Conservation (phyloP, 2,329 filamentous ascomycete species). For the Zarea fungicola region DNA sequence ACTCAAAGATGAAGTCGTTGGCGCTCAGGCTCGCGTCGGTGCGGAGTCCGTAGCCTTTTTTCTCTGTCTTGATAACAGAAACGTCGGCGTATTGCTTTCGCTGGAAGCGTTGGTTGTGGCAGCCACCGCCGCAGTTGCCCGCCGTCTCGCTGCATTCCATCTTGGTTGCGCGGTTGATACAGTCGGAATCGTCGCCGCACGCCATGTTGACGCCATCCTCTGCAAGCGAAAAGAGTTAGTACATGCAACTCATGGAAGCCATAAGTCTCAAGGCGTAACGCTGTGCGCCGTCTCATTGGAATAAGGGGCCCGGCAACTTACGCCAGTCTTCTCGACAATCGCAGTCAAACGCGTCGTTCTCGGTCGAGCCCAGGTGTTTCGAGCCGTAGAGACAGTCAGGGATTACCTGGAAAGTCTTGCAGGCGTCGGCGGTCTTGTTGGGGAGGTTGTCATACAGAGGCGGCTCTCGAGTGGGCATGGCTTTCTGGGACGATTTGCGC, state of each 20-base stretch:
- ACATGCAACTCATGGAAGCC: conserved; percentile 18
- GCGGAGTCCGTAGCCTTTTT: conserved; percentile 92
- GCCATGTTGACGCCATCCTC: conserved; percentile 67
- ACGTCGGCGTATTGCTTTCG: conserved; percentile 85
- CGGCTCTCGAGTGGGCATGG: conserved; percentile 52
- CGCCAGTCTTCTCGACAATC: conserved; percentile 94
- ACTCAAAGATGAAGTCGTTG: conserved; percentile 95
- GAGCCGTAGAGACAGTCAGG: conserved; percentile 84
- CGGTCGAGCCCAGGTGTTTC: conserved; percentile 84
- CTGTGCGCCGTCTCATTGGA: neutral
- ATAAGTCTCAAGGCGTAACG: too few relatives aligned
- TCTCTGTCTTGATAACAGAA: conserved; percentile 93
- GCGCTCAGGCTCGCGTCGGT: conserved; percentile 70
- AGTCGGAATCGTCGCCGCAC: conserved; percentile 94
- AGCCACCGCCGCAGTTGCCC: conserved; percentile 76
- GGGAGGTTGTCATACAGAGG: conserved; percentile 69
- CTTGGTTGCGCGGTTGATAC: conserved; percentile 96
- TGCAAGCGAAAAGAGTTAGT: conserved; percentile 26
- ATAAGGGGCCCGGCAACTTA: conserved; percentile 51
- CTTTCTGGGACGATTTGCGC: conserved; percentile 69
- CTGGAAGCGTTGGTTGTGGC: conserved; percentile 94
- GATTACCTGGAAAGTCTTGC: conserved; percentile 72
- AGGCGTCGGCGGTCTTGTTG: conserved; percentile 73
- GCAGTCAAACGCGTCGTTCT: conserved; percentile 86
- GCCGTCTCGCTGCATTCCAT: conserved; percentile 85